Base-by-base conservation (phyloP, 2,329 filamentous ascomycete genomes). In the Cladosporium sp. region DNA sequence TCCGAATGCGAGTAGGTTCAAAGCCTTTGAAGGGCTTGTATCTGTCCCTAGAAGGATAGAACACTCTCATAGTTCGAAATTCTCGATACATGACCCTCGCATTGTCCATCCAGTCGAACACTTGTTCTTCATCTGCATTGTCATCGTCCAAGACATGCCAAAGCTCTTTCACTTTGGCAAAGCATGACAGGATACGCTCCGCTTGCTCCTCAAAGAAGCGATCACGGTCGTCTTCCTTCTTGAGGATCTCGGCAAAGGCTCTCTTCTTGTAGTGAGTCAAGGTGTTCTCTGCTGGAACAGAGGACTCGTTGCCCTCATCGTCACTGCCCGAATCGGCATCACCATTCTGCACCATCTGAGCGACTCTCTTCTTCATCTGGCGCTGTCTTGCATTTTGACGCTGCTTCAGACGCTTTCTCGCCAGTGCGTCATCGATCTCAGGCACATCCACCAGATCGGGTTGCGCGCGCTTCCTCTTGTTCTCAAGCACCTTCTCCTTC, bases 41-140 rank as follows among this genome's bases (percentile, higher is more conserved):
- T 70, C 83, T 80, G 69, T 85, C 79, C 71, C 82, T 69, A 60
- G 74, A 69, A 0, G 85, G 84, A 72, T 86, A 89, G 74, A 89
- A 88, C 3, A 83, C 78, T 59, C 84, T 82, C 67, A 87, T 87
- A 11, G 82, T 82, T 8, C 84, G 81, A 71, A 89, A 90, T 65
- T 88, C 86, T 62, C 85, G 82, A 50, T 88, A 78, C 65, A 89
- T 78, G 65, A 82, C 81, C 67, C 84, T 81, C 0, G 86, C 86
- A 67, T 85, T 84, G 58, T 87, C 84, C 16, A 89, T 78, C 81
- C 86, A 89, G 59, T 86, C 82, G 46, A 83, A 80, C 7, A 81
- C 80, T 3, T 83, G 82, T 49, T 81, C 78, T 28, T 80, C 74
- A 31, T 86, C 79, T 11, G 84, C 84, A 26, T 76, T 75, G 18